Percentiles rank a stretch among this genome's conserved stretches.
These are phyloP conservation scores for Penicillium sp. DNA, from an alignment of 2,329 filamentous ascomycete species.

Conservation along the genomic window DNA sequence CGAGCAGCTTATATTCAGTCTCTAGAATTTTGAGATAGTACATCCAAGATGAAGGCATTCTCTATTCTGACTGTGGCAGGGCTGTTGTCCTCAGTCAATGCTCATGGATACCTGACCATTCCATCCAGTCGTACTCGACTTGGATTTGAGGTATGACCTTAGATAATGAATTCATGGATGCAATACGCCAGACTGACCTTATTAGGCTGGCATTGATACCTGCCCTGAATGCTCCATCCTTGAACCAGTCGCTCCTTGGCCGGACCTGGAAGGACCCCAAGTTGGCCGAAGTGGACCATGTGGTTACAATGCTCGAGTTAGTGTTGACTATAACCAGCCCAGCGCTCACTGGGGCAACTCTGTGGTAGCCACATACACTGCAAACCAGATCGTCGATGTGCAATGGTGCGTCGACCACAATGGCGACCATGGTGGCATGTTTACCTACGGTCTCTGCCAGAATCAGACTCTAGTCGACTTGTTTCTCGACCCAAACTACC, in stretches of 20 bases:
- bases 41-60: not conserved
- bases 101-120: not conserved
- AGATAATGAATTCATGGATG: not conserved
- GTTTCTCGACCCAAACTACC: slow-evolving; percentile 48
- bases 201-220: slow-evolving; percentile 48
- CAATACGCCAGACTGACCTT: not conserved
- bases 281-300: slow-evolving; percentile 53
- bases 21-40: not conserved
- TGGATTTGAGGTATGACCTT: not conserved
- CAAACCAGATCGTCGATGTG: slow-evolving; percentile 49
- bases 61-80: not conserved
- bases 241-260: slow-evolving; percentile 53
- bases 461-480: slow-evolving; percentile 52
- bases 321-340: slow-evolving; percentile 54
- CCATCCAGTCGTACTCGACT: not conserved
- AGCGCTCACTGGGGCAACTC: slow-evolving; percentile 45
- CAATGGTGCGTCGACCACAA: slow-evolving; percentile 59
- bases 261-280: slow-evolving; percentile 45
- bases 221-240: slow-evolving; percentile 57
- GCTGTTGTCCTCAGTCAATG: not conserved
- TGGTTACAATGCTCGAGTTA: slow-evolving; percentile 54
- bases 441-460: slow-evolving; percentile 54
- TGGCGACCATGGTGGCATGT: slow-evolving; percentile 58
- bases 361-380: slow-evolving; percentile 45
- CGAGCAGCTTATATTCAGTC: not conserved